Conservation (phyloP, 2,329 filamentous ascomycete species). For the Aspergillus quadrilineatus region DNA sequence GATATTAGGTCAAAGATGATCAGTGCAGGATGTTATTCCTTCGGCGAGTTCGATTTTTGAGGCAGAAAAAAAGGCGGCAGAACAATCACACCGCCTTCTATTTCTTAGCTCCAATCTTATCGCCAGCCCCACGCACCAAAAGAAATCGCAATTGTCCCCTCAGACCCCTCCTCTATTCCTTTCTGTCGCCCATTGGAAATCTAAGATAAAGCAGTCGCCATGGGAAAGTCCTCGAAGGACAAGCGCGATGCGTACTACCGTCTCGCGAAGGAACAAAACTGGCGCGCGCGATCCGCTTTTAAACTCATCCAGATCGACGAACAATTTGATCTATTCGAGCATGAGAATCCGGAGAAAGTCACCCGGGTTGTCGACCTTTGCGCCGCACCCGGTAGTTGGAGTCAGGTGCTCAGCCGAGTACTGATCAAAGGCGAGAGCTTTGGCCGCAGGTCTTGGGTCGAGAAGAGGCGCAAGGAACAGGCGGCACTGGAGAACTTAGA, state of each 20-base stretch:
- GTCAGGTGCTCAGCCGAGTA: slow-evolving; percentile 89
- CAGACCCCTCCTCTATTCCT: not conserved
- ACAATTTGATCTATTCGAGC: slow-evolving; percentile 91
- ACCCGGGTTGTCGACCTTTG: slow-evolving; percentile 94
- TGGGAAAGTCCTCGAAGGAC: slow-evolving; percentile 98
- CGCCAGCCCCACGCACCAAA: slow-evolving; percentile 33
- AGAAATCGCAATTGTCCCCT: slow-evolving; percentile 10
- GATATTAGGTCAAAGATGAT: slow-evolving; percentile 4
- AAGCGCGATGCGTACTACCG: slow-evolving; percentile 98
- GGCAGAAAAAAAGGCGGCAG: slow-evolving; percentile 37
- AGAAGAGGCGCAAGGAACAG: slow-evolving; percentile 67
- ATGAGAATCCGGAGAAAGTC: slow-evolving; percentile 62
- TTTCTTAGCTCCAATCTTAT: slow-evolving; percentile 36
- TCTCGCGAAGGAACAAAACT: slow-evolving; percentile 97
- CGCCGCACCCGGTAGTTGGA: slow-evolving; percentile 95
- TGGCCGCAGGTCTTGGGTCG: slow-evolving; percentile 80
- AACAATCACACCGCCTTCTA: slow-evolving; percentile 28
- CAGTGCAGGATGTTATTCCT: not conserved
- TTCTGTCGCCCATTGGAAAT: not conserved
- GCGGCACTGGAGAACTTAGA: slow-evolving; percentile 26
- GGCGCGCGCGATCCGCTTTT: slow-evolving; percentile 93
- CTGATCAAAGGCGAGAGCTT: slow-evolving; percentile 93
- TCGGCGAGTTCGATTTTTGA: slow-evolving; percentile 6
- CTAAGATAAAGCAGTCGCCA: slow-evolving; percentile 38
- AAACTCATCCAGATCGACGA: slow-evolving; percentile 94